These are phyloP conservation scores for Aspergillus sp. DNA, from an alignment of 2,329 filamentous ascomycete species.

Conservation along the genomic window DNA sequence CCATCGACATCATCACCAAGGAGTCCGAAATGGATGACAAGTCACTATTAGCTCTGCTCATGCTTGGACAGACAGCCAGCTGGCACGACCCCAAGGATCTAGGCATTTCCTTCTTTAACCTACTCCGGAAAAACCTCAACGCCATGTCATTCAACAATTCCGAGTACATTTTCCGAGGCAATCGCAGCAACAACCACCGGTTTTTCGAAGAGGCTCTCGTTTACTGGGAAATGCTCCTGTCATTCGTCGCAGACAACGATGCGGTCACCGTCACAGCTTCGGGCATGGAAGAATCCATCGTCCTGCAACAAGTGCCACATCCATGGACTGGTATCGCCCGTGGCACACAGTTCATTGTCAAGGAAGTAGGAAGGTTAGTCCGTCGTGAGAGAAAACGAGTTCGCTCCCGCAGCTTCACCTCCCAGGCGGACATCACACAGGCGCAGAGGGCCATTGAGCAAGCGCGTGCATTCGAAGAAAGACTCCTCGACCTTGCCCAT, in stretches of 20 bases:
- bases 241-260: slow-evolving; percentile 47
- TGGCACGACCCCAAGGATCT: slow-evolving; percentile 57
- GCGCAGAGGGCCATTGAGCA: slow-evolving; percentile 31
- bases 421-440: slow-evolving; percentile 26
- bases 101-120: slow-evolving; percentile 49
- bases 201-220: slow-evolving; percentile 55
- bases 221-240: slow-evolving; percentile 57
- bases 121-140: slow-evolving; percentile 38
- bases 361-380: slow-evolving; percentile 43
- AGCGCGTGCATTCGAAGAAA: slow-evolving; percentile 41
- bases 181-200: slow-evolving; percentile 39
- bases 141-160: slow-evolving; percentile 27
- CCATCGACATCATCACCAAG: slow-evolving; percentile 47
- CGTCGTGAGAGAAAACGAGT: slow-evolving; percentile 32
- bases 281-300: slow-evolving; percentile 20
- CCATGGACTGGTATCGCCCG: slow-evolving; percentile 37
- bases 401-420: slow-evolving; percentile 32
- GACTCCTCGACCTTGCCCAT: slow-evolving; percentile 43
- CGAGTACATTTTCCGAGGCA: not conserved
- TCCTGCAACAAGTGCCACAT: slow-evolving; percentile 32
- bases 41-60: slow-evolving; percentile 53
- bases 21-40: slow-evolving; percentile 48
- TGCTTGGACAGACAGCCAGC: slow-evolving; percentile 56
- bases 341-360: slow-evolving; percentile 31
- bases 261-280: slow-evolving; percentile 18